These are phyloP conservation scores for Lachnellula willkommii DNA, from an alignment of 2,329 filamentous ascomycete species.

Conservation along the genomic window DNA sequence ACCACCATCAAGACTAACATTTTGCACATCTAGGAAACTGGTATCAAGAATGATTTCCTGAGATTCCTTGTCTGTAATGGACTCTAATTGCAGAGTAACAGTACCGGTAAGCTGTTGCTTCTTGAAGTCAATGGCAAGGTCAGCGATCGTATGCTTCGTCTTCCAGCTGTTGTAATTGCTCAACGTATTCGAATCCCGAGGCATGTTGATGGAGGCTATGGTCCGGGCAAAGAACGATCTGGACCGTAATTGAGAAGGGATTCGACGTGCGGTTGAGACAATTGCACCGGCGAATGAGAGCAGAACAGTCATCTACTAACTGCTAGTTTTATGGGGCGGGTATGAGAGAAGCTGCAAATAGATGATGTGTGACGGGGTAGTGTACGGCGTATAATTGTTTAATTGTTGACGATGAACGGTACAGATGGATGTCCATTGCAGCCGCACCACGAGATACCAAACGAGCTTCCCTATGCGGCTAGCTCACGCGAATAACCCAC, in stretches of 20 bases:
- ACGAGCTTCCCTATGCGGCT: too few species aligned
- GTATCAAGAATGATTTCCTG: constrained; percentile 82
- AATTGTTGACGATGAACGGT: background rate
- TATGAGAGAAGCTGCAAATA: background rate
- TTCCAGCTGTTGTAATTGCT: constrained; percentile 88
- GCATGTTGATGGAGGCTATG: constrained; percentile 20
- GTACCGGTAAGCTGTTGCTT: constrained; percentile 70
- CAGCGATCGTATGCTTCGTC: constrained; percentile 76
- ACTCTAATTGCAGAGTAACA: constrained; percentile 71
- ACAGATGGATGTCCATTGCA: too few species aligned
- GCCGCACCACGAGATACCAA: too few species aligned
- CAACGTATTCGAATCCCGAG: constrained; percentile 79
- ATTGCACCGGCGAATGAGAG: constrained; percentile 14
- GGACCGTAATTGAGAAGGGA: constrained; percentile 2
- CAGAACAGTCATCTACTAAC: constrained; percentile 18
- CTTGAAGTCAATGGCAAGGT: constrained; percentile 79
- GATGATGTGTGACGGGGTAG: background rate
- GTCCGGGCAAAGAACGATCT: constrained; percentile 15
- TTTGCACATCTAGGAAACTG: constrained; percentile 70
- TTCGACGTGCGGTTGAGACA: constrained; percentile 15
- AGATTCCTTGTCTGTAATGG: constrained; percentile 65
- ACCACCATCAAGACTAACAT: constrained; percentile 63
- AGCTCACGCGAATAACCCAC: too few species aligned
- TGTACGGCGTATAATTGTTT: background rate
- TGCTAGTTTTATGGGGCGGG: background rate